These are phyloP conservation scores for Pseudogymnoascus destructans DNA, from an alignment of 2,329 filamentous ascomycete species.

Conservation along the genomic window DNA sequence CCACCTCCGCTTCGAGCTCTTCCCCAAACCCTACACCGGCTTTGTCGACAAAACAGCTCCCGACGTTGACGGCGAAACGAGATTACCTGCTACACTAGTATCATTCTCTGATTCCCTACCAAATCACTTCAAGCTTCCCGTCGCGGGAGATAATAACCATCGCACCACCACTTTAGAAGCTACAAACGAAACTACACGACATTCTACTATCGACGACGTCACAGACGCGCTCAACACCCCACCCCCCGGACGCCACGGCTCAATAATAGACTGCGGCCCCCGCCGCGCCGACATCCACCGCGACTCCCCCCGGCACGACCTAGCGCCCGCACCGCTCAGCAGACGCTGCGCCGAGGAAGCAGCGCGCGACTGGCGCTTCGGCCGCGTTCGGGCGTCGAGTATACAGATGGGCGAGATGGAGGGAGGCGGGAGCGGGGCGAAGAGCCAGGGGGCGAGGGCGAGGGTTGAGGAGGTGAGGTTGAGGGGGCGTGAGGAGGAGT, in stretches of 20 bases:
- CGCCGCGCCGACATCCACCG: background rate
- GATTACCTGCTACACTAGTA: background rate
- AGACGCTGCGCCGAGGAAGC: conserved; percentile 30
- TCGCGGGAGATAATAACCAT: background rate
- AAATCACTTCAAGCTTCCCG: background rate
- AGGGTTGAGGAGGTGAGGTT: conserved; percentile 59
- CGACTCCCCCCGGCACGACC: background rate
- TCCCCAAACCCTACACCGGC: conserved; percentile 27
- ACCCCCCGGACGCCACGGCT: background rate
- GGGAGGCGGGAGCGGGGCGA: conserved; percentile 24
- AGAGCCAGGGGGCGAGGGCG: conserved; percentile 50
- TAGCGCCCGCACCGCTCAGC: background rate
- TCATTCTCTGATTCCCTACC: background rate
- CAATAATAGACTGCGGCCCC: conserved; percentile 39
- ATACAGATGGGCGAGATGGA: conserved; percentile 51
- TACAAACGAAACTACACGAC: background rate
- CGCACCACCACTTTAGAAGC: background rate
- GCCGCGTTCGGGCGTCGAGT: conserved; percentile 63
- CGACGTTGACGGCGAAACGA: background rate
- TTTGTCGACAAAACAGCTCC: background rate
- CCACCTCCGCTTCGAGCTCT: conserved; percentile 54
- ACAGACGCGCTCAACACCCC: background rate
- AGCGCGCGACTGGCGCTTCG: conserved; percentile 66
- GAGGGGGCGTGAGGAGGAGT: conserved; percentile 52
- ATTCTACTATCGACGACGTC: background rate